phyloP scores from a whole-genome alignment of 1,284 basidiomycete genomes.

The Laetiporus sulphureus region DNA sequence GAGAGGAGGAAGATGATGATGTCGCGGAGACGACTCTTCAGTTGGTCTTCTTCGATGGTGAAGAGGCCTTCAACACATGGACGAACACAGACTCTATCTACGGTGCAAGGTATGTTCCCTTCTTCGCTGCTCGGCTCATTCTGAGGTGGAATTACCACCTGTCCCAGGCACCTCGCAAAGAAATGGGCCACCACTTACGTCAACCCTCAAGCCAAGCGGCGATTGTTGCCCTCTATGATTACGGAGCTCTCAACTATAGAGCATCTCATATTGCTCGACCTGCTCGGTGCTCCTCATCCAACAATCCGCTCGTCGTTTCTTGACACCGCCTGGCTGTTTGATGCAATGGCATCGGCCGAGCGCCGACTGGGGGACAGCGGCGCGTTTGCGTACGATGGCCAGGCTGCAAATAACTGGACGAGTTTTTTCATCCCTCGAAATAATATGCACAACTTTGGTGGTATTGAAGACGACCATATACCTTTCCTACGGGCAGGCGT shows the following conservation, averaged over 20 bases:
- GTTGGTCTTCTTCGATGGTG: constrained; percentile 97
- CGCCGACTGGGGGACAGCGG: constrained; percentile 53
- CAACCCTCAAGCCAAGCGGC: constrained; percentile 51
- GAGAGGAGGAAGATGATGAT: constrained; percentile 67
- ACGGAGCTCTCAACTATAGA: constrained; percentile 79
- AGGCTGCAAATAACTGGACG: constrained; percentile 38
- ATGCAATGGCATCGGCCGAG: constrained; percentile 66
- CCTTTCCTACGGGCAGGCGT: constrained; percentile 87
- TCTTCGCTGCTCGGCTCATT: too few relatives aligned
- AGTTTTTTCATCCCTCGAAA: constrained; percentile 61
- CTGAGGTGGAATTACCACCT: too few relatives aligned
- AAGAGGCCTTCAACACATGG: constrained; percentile 94
- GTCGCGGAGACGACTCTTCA: constrained; percentile 82
- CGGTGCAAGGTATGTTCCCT: constrained; percentile 66
- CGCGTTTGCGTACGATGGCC: constrained; percentile 42
- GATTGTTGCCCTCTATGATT: constrained; percentile 42
- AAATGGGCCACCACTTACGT: constrained; percentile 75
- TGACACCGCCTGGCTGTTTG: constrained; percentile 91
- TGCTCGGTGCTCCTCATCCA: constrained; percentile 74
- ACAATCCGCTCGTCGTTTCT: constrained; percentile 72
- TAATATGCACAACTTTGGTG: constrained; percentile 39
- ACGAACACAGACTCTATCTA: constrained; percentile 89
- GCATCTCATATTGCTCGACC: constrained; percentile 85
- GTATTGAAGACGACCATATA: constrained; percentile 91
- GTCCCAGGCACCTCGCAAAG: constrained; percentile 74